Evolutionary conservation across 2,329 filamentous ascomycete genomes (phyloP).

Genomic region (Coniella lustricola): DNA sequence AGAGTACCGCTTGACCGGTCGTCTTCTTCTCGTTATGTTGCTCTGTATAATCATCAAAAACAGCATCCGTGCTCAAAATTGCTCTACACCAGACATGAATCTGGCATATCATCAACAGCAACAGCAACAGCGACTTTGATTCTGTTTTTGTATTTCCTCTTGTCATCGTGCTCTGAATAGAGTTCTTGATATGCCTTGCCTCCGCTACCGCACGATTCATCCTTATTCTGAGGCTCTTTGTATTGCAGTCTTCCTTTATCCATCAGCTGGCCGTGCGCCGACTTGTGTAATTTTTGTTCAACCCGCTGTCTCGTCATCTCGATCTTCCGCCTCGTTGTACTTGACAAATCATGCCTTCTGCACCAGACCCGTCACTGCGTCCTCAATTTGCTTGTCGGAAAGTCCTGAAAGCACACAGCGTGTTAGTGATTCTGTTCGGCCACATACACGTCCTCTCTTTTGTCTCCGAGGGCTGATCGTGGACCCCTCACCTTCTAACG

Average conservation of each 20-base stretch:
- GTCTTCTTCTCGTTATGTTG: too few species aligned
- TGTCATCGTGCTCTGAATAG: not conserved
- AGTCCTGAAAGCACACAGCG: conserved; percentile 30
- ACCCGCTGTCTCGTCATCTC: conserved; percentile 17
- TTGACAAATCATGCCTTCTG: conserved; percentile 20
- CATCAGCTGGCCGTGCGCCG: too few species aligned
- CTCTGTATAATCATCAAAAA: too few species aligned
- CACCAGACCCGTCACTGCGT: conserved; percentile 49
- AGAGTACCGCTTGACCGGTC: too few species aligned
- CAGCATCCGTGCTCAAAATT: too few species aligned
- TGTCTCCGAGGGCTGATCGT: too few species aligned
- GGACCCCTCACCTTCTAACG: conserved; percentile 44
- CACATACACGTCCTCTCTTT: conserved; percentile 1
- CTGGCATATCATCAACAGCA: too few species aligned
- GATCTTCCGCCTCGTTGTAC: not conserved
- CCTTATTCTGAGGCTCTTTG: not conserved
- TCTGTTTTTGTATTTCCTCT: not conserved
- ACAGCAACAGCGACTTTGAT: too few species aligned
- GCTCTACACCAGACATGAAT: too few species aligned
- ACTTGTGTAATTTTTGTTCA: not conserved
- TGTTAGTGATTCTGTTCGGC: not conserved
- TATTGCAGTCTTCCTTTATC: too few species aligned
- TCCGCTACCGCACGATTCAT: not conserved
- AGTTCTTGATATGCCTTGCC: too few species aligned
- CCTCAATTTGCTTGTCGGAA: conserved; percentile 55